Percentiles rank a stretch among this genome's conserved stretches.
Evolutionary conservation across 371 early-diverging fungal species (phyloP).

Genomic region (Rhizomucor miehei): DNA sequence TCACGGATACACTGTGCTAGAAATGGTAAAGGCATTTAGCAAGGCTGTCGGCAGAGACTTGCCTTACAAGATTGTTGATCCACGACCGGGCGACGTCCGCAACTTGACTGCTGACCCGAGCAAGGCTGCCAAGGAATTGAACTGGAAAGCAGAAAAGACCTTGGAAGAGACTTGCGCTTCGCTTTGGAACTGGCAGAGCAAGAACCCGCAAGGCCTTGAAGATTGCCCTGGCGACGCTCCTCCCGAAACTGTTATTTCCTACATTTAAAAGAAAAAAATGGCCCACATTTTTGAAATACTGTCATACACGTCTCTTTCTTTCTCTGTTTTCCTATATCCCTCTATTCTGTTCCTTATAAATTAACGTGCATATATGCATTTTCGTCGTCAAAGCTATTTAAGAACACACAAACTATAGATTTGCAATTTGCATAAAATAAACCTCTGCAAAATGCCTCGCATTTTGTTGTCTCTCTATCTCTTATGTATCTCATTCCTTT

Average conservation of each 20-base stretch:
- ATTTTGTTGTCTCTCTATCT: too few relatives aligned
- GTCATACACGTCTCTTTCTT: not conserved
- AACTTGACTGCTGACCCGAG: slow-evolving; percentile 75
- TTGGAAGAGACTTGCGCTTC: slow-evolving; percentile 78
- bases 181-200: slow-evolving; percentile 83
- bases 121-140: slow-evolving; percentile 66
- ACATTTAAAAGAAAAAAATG: slow-evolving; percentile 14
- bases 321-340: not conserved
- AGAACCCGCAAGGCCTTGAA: slow-evolving; percentile 64
- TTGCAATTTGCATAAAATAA: too few relatives aligned
- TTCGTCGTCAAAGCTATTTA: too few relatives aligned
- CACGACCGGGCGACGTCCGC: slow-evolving; percentile 88
- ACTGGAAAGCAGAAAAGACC: slow-evolving; percentile 68
- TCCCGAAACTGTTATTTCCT: slow-evolving; percentile 28
- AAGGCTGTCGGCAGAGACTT: slow-evolving; percentile 65
- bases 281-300: not conserved
- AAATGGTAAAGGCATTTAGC: slow-evolving; percentile 81
- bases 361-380: too few relatives aligned
- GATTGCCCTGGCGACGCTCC: slow-evolving; percentile 44
- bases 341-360: not conserved
- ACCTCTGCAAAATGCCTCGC: not conserved
- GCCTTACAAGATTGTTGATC: slow-evolving; percentile 59
- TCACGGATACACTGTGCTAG: slow-evolving; percentile 80
- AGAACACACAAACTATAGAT: too few relatives aligned
- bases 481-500: too few relatives aligned